Conservation (phyloP, 106 monocot species). For the Dendrobium officinale region DNA sequence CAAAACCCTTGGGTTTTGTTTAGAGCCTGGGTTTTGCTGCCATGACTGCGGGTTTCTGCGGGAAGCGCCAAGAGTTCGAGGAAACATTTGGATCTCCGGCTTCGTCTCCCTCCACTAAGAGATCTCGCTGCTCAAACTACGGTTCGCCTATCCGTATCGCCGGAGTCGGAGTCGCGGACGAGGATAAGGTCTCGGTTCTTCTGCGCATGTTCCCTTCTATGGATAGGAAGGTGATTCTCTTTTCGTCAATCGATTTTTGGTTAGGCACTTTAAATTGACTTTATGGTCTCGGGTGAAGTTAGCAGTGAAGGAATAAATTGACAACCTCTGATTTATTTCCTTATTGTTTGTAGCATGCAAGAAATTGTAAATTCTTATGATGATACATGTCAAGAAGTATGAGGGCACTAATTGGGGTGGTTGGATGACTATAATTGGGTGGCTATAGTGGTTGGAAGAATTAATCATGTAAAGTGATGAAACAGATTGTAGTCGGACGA, state of each 20-base stretch:
- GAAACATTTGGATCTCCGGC: slow-evolving; percentile 68
- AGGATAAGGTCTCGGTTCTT: slow-evolving; percentile 36
- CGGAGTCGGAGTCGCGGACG: slow-evolving; percentile 28
- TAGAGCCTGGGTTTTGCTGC: slow-evolving; percentile 23
- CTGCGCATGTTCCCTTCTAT: slow-evolving; percentile 48
- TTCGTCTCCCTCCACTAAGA: slow-evolving; percentile 39
- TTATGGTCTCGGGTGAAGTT: background rate
- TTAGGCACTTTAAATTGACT: background rate
- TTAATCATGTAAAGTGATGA: too few relatives aligned
- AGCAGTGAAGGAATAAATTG: too few relatives aligned
- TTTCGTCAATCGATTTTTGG: background rate
- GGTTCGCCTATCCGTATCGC: slow-evolving; percentile 7
- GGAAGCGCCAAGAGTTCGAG: slow-evolving; percentile 75
- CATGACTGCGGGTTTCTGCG: slow-evolving; percentile 86
- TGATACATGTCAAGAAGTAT: too few relatives aligned
- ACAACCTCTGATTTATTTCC: too few relatives aligned
- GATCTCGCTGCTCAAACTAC: slow-evolving; percentile 30
- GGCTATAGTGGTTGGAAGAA: too few relatives aligned
- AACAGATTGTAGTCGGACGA: too few relatives aligned
- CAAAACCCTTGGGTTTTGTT: slow-evolving; percentile 21
- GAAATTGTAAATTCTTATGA: too few relatives aligned
- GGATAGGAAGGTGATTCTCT: slow-evolving; percentile 33
- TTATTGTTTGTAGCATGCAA: too few relatives aligned
- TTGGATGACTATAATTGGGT: too few relatives aligned
- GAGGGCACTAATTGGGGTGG: too few relatives aligned